Evolutionary conservation across 176 grass and related monocot species (phyloP), one percentile per base, ranked within the genome.

Genomic region (Triticum timopheevii): DNA sequence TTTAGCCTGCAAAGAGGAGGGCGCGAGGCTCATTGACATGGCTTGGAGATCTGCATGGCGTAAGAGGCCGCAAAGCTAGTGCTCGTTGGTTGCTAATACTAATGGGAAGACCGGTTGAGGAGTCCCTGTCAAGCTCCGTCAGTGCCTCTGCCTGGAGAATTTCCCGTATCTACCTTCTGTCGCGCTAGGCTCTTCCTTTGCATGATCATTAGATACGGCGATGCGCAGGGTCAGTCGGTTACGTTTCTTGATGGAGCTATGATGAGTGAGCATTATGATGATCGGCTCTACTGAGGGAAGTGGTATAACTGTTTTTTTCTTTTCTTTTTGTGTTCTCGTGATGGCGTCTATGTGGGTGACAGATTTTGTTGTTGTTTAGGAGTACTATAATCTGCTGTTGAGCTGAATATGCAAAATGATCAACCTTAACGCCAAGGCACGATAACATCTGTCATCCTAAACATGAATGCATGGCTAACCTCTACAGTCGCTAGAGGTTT

Each of bases 21-120:
- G 1, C 11, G 16, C 1, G 16, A 78, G 2, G 50, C 61, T 24
- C 39, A 74, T 62, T 76, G 85, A 68, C 3, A 68, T 15, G 24
- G 61, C 2, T 31, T 13, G 47, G 49, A 27, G 61, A 3, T 87
- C 83, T 84, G 89, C 77, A 88, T 91, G 85, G 81, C 89, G 89
- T 88, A 88, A 58, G 69, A 81, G 54, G 62, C 49, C 47, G 69
- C 49, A 50, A 88, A 91, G 82, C 36, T 38, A 73, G 63, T 13
- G 59, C 63, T 77, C 17, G 86, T 50, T 25, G 42, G 56, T 91
- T 88, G 77, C 77, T 83, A 80, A 68, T 88, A 71, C 77, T 83
- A 80, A 68, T 89, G 84, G 81, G 84, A 80, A 24, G 3, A 62
- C 61, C 76, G 27, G 87, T 80, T 86, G 58, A 52, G 19, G 56